phyloP scores from a whole-genome alignment of 2,329 filamentous ascomycete species.

The Drechslerella dactyloides region DNA sequence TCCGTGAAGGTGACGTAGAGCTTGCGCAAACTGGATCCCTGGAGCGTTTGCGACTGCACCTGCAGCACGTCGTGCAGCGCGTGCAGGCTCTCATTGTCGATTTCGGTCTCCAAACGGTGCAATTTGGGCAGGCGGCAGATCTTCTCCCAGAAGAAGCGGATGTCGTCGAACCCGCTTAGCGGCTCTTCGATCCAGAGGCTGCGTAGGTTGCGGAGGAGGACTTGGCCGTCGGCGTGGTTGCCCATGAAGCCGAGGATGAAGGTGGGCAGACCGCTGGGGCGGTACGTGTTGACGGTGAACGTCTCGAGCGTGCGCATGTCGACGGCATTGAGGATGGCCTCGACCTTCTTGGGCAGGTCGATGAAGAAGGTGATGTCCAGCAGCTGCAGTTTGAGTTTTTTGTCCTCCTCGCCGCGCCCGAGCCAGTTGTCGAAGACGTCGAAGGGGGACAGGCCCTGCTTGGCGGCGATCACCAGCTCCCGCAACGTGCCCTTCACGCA shows the following conservation, averaged over 20 bases:
- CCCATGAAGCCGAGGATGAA: slow-evolving; percentile 48
- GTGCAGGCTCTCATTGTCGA: slow-evolving; percentile 33
- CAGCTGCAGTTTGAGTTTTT: slow-evolving; percentile 40
- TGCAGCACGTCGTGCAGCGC: slow-evolving; percentile 35
- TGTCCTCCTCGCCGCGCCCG: slow-evolving; percentile 34
- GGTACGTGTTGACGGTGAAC: slow-evolving; percentile 43
- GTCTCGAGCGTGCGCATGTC: slow-evolving; percentile 39
- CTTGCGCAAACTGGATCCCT: slow-evolving; percentile 27
- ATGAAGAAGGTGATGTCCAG: slow-evolving; percentile 50
- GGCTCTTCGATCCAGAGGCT: slow-evolving; percentile 48
- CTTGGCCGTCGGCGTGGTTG: slow-evolving; percentile 29
- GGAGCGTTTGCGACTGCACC: slow-evolving; percentile 13
- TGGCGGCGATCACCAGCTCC: slow-evolving; percentile 43
- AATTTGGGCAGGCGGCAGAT: slow-evolving; percentile 31
- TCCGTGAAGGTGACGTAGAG: slow-evolving; percentile 47
- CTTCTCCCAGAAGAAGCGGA: slow-evolving; percentile 44
- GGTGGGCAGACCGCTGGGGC: slow-evolving; percentile 38
- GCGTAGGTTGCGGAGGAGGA: slow-evolving; percentile 41
- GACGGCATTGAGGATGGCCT: slow-evolving; percentile 39
- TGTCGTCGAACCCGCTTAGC: slow-evolving; percentile 37
- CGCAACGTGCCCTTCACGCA: slow-evolving; percentile 42
- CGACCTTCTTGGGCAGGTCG: slow-evolving; percentile 45
- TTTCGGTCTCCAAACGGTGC: slow-evolving; percentile 39
- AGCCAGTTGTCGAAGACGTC: slow-evolving; percentile 46
- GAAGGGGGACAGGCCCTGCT: slow-evolving; percentile 44